Percentiles rank a stretch among this genome's conserved stretches.
Evolutionary conservation across 192 early-diverging fungal species (phyloP).

Genomic region (Coemansia sp.): DNA sequence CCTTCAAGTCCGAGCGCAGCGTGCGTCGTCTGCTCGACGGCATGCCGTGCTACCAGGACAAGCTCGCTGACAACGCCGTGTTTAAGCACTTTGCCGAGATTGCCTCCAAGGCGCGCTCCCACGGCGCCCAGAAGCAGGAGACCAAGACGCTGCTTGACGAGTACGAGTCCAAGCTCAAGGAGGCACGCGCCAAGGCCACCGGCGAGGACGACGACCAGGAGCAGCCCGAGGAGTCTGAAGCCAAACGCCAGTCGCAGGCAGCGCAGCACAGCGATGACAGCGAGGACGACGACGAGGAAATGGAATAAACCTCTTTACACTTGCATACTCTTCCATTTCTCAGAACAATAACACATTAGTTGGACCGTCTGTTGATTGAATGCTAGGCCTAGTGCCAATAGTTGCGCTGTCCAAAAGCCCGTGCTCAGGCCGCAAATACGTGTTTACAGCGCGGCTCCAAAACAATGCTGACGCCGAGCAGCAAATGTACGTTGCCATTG

Average conservation of each 20-base stretch:
- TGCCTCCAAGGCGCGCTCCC: constrained; percentile 64
- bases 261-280: constrained; percentile 1
- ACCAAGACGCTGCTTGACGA: constrained; percentile 79
- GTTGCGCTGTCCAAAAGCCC: constrained; percentile 29
- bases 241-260: neutral
- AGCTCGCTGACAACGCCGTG: constrained; percentile 78
- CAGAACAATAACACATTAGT: too few species aligned
- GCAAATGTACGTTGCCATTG: constrained; percentile 35
- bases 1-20: constrained; percentile 82
- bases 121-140: constrained; percentile 63
- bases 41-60: constrained; percentile 85
- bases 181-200: constrained; percentile 62
- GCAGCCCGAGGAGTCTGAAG: constrained; percentile 3
- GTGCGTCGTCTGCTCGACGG: constrained; percentile 81
- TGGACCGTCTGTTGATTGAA: too few species aligned
- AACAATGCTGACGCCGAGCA: constrained; percentile 16
- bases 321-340: too few species aligned
- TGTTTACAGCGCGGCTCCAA: constrained; percentile 29
- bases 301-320: too few species aligned
- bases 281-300: neutral
- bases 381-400: too few species aligned
- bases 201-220: constrained; percentile 54
- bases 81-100: constrained; percentile 87
- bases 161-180: constrained; percentile 73
- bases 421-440: constrained; percentile 43